Evolutionary conservation across 1,284 basidiomycete species (phyloP).

Genomic region (Cryptococcus hybrid): DNA sequence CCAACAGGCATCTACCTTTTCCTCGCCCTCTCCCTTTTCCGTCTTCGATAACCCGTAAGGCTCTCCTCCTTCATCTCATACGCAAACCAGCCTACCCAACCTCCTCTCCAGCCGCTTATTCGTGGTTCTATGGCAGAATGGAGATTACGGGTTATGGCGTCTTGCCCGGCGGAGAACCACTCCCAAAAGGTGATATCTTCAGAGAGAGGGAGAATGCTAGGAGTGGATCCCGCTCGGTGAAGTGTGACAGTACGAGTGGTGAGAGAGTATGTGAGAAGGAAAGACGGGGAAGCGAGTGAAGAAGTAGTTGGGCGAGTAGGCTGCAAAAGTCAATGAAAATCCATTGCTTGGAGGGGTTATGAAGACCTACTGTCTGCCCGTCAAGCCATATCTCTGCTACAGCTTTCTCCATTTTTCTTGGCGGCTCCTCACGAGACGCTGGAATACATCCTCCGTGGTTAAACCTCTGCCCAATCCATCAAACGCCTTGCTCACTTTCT

Average conservation of each 20-base stretch:
- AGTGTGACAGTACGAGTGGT: constrained; percentile 32
- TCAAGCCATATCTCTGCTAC: constrained; percentile 56
- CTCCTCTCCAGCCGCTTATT: constrained; percentile 47
- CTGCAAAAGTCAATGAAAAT: constrained; percentile 16
- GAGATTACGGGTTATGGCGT: constrained; percentile 11
- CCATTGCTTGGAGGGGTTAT: neutral
- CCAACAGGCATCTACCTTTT: constrained; percentile 44
- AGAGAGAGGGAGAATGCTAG: constrained; percentile 8
- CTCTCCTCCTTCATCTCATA: constrained; percentile 59
- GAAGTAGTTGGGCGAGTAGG: constrained; percentile 43
- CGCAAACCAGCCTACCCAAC: constrained; percentile 56
- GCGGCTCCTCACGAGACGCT: constrained; percentile 36
- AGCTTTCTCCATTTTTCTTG: constrained; percentile 22
- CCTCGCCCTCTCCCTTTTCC: neutral
- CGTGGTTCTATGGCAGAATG: neutral
- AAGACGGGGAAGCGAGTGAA: constrained; percentile 39
- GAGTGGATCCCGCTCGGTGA: constrained; percentile 10
- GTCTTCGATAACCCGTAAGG: constrained; percentile 40
- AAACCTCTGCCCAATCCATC: constrained; percentile 17
- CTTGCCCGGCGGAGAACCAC: constrained; percentile 38
- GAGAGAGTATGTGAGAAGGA: constrained; percentile 46
- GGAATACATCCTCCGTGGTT: constrained; percentile 48
- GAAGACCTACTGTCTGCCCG: constrained; percentile 45
- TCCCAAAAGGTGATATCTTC: constrained; percentile 43
- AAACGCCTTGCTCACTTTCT: constrained; percentile 11